Evolutionary conservation across 2,329 filamentous ascomycete genomes (phyloP).

Genomic region (Verticillium tricorpus): DNA sequence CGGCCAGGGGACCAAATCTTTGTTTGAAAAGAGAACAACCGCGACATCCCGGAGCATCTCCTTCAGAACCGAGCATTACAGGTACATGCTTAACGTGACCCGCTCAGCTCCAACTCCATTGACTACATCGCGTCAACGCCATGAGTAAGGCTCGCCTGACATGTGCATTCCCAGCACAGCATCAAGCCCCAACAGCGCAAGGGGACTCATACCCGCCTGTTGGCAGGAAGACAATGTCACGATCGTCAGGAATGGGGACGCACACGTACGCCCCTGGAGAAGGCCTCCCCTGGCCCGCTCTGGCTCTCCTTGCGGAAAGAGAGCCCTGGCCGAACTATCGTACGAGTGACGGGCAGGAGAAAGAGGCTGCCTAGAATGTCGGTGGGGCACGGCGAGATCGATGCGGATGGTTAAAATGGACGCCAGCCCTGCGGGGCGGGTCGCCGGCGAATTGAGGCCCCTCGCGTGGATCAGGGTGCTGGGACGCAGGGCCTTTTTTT

Average conservation of each 20-base stretch:
- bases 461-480: neutral
- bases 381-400: neutral
- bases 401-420: neutral
- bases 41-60: conserved; percentile 37
- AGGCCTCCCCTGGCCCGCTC: no score
- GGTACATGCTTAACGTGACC: conserved; percentile 32
- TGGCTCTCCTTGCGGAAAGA: neutral
- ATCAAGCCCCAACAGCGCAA: no score
- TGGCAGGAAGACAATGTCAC: neutral
- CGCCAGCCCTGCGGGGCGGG: neutral
- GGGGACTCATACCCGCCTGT: neutral
- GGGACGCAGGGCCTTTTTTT: neutral
- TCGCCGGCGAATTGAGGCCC: neutral
- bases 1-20: conserved; percentile 12
- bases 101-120: conserved; percentile 29
- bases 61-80: conserved; percentile 22
- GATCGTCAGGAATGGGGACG: neutral
- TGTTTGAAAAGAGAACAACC: conserved; percentile 28
- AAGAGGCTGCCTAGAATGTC: neutral
- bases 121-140: conserved; percentile 15
- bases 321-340: neutral
- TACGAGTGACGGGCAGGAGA: neutral
- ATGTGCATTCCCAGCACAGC: neutral
- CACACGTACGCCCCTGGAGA: neutral
- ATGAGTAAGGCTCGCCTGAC: neutral